Conservation (phyloP, 768 basidiomycete species). For the Boletus vermiculosoides region DNA sequence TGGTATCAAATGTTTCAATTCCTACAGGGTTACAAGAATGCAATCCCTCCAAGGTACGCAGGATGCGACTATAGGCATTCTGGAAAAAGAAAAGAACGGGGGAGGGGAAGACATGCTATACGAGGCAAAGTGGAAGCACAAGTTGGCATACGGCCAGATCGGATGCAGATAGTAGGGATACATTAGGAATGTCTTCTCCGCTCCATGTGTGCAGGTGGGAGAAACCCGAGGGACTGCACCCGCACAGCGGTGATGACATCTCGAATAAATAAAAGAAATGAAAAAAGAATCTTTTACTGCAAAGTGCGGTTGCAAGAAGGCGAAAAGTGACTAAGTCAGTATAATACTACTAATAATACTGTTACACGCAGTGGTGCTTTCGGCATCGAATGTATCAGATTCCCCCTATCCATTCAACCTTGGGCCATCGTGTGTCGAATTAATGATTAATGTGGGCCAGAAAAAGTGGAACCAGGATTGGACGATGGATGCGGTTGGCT, state of each 20-base stretch:
- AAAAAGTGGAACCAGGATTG: slow-evolving; percentile 27
- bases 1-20: slow-evolving; percentile 24
- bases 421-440: slow-evolving; percentile 6
- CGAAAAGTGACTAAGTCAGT: slow-evolving; percentile 31
- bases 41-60: slow-evolving; percentile 6
- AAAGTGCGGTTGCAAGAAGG: slow-evolving; percentile 31
- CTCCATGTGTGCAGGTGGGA: slow-evolving; percentile 18
- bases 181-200: slow-evolving; percentile 25
- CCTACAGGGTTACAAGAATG: slow-evolving; percentile 23
- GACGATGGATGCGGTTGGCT: slow-evolving; percentile 28
- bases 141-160: slow-evolving; percentile 17
- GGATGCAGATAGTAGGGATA: slow-evolving; percentile 23
- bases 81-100: slow-evolving; percentile 11
- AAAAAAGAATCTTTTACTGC: slow-evolving; percentile 23
- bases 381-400: slow-evolving; percentile 19
- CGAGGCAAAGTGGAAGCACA: slow-evolving; percentile 16
- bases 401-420: slow-evolving; percentile 20
- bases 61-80: slow-evolving; percentile 9
- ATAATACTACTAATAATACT: slow-evolving; percentile 36
- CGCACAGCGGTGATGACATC: slow-evolving; percentile 22
- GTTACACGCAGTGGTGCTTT: slow-evolving; percentile 30
- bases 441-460: slow-evolving; percentile 33
- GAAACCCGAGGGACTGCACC: slow-evolving; percentile 24
- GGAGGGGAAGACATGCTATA: slow-evolving; percentile 10
- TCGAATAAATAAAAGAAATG: slow-evolving; percentile 17